phyloP scores from a whole-genome alignment of 441 rosid genomes.

The Bruguiera hainesii region DNA sequence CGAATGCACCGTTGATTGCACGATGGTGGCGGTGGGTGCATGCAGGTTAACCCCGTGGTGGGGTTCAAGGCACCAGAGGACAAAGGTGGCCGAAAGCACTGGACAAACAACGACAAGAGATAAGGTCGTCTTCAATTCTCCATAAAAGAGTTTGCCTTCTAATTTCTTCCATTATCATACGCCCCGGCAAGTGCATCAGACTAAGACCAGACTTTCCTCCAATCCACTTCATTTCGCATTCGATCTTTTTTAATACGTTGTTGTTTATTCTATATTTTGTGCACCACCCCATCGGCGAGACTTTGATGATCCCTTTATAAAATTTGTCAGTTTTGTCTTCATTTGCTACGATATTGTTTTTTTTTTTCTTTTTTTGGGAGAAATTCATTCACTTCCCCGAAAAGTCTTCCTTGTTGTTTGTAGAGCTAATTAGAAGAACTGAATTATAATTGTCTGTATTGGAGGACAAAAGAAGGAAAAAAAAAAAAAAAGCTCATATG shows the following conservation, averaged over 20 bases:
- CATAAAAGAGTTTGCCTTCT: not conserved
- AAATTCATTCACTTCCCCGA: not conserved
- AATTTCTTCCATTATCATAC: constrained; percentile 10
- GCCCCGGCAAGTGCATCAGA: not conserved
- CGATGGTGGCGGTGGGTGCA: constrained; percentile 5
- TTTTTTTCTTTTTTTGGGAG: not conserved
- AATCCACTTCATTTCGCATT: constrained; percentile 17
- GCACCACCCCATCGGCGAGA: constrained; percentile 11
- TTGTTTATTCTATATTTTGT: not conserved
- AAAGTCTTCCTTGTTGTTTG: no score
- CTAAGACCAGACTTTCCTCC: constrained; percentile 2
- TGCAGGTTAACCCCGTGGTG: constrained; percentile 6
- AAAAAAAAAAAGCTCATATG: no score
- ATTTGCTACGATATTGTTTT: not conserved
- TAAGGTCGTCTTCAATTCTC: constrained; percentile 21
- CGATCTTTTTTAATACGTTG: not conserved
- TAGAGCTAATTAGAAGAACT: not conserved
- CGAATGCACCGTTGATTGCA: constrained; percentile 5
- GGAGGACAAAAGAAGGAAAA: no score
- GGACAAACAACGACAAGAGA: constrained; percentile 22
- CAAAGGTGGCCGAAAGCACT: constrained; percentile 34
- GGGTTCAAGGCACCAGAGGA: constrained; percentile 8
- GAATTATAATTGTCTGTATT: no score
- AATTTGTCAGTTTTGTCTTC: not conserved
- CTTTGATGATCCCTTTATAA: not conserved